phyloP scores from a whole-genome alignment of 345 rosid genomes.

The Erucastrum elatum region DNA sequence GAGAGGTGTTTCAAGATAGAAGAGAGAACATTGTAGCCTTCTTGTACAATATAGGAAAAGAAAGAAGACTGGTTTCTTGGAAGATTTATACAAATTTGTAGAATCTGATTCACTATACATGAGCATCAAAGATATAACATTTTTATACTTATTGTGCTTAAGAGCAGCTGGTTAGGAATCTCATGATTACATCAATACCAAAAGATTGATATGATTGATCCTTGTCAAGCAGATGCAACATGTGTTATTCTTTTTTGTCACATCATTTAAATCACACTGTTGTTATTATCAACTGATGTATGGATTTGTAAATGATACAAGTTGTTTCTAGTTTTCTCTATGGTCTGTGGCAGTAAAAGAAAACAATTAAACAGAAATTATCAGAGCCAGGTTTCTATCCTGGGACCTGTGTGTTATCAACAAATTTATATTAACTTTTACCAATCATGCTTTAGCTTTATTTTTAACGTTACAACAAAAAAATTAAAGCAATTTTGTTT shows the following conservation, averaged over 20 bases:
- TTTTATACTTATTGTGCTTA: slow-evolving; percentile 8
- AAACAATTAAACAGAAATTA: not conserved
- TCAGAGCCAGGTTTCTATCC: slow-evolving; percentile 75
- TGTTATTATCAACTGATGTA: slow-evolving; percentile 18
- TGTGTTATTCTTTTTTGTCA: not conserved
- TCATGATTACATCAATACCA: not conserved
- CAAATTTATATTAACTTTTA: too few species aligned
- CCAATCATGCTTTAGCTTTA: too few species aligned
- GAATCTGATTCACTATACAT: slow-evolving; percentile 26
- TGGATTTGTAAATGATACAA: not conserved
- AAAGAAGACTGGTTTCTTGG: slow-evolving; percentile 27
- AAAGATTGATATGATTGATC: slow-evolving; percentile 10
- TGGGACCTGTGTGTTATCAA: slow-evolving; percentile 72
- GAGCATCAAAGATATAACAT: slow-evolving; percentile 17
- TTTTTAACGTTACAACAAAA: too few species aligned
- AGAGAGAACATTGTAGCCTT: slow-evolving; percentile 27
- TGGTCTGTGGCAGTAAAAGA: not conserved
- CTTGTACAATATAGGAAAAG: slow-evolving; percentile 38
- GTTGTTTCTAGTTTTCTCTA: not conserved
- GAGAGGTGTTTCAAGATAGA: slow-evolving; percentile 32
- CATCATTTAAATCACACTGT: slow-evolving; percentile 11
- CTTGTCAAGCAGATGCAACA: not conserved
- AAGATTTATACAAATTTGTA: slow-evolving; percentile 21
- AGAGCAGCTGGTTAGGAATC: slow-evolving; percentile 6
- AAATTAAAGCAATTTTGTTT: too few species aligned